phyloP scores from a whole-genome alignment of 768 basidiomycete species.

The Gymnopilus junonius region DNA sequence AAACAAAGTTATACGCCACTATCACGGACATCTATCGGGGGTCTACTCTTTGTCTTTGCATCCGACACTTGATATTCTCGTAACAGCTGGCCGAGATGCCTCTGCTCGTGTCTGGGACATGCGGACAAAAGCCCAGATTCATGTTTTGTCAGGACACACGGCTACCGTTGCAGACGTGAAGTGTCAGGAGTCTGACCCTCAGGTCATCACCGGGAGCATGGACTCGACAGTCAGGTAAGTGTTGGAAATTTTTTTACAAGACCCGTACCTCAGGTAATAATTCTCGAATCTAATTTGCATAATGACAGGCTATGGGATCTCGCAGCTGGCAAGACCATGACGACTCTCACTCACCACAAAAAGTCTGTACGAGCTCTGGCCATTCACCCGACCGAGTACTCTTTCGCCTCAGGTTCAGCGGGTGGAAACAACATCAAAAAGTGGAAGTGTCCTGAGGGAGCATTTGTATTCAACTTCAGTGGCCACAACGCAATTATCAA shows the following conservation, averaged over 20 bases:
- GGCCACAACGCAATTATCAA: constrained; percentile 99
- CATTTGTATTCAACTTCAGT: constrained; percentile 94
- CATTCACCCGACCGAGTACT: constrained; percentile 95
- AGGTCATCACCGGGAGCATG: constrained; percentile 98
- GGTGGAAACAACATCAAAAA: constrained; percentile 99
- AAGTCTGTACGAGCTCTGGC: constrained; percentile 95
- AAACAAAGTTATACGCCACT: constrained; percentile 98
- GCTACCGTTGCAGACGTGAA: constrained; percentile 95
- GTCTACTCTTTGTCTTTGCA: constrained; percentile 95
- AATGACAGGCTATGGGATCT: constrained; percentile 87
- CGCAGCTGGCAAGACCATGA: constrained; percentile 96
- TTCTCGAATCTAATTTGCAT: not conserved
- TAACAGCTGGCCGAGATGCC: constrained; percentile 95
- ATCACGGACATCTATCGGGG: constrained; percentile 97
- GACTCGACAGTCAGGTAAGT: constrained; percentile 90
- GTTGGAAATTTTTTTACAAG: constrained; percentile 2
- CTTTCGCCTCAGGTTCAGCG: constrained; percentile 92
- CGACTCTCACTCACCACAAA: constrained; percentile 98
- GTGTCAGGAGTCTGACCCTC: constrained; percentile 96
- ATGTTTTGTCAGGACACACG: constrained; percentile 92
- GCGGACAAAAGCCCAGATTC: constrained; percentile 96
- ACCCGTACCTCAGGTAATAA: not conserved
- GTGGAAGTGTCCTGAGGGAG: constrained; percentile 97
- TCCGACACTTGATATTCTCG: constrained; percentile 94
- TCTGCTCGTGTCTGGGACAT: constrained; percentile 99